These are phyloP conservation scores for Nasturtium officinale DNA, from an alignment of 345 rosid genomes.

Conservation along the genomic window DNA sequence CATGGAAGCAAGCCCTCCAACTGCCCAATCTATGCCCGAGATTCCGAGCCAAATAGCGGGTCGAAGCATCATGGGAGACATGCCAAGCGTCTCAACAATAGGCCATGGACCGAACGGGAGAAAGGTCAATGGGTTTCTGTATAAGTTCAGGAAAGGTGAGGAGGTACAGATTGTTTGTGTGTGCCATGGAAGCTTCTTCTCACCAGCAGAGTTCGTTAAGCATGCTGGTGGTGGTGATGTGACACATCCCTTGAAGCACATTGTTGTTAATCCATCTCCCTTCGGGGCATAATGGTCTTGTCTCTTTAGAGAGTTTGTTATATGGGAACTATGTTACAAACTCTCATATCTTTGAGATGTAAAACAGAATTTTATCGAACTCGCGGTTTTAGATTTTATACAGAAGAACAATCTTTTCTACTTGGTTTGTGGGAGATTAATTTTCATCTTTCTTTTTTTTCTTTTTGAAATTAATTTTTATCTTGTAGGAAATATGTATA, in stretches of 20 bases:
- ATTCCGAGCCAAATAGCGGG: background rate
- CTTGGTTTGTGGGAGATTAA: background rate
- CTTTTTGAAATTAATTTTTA: background rate
- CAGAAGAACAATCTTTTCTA: background rate
- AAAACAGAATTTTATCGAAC: background rate
- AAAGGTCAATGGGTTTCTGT: conserved; percentile 81
- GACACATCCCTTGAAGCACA: conserved; percentile 73
- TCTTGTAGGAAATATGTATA: background rate
- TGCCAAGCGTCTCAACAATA: conserved; percentile 83
- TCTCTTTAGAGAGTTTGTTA: background rate
- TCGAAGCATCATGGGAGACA: conserved; percentile 60
- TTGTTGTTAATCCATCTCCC: conserved; percentile 66
- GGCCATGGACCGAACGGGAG: conserved; percentile 78
- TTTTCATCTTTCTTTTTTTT: background rate
- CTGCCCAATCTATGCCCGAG: conserved; percentile 41
- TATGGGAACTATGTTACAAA: background rate
- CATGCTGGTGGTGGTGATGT: conserved; percentile 83
- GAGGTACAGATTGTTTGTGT: conserved; percentile 83
- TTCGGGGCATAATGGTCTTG: conserved; percentile 24
- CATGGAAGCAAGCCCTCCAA: conserved; percentile 55
- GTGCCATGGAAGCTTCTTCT: conserved; percentile 82
- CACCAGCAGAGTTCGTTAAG: conserved; percentile 82
- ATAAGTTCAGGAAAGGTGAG: conserved; percentile 71
- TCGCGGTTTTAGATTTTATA: background rate
- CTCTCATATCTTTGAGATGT: conserved; percentile 21